Conservation (phyloP, 2,329 filamentous ascomycete species). For the Epichloe uncinata region DNA sequence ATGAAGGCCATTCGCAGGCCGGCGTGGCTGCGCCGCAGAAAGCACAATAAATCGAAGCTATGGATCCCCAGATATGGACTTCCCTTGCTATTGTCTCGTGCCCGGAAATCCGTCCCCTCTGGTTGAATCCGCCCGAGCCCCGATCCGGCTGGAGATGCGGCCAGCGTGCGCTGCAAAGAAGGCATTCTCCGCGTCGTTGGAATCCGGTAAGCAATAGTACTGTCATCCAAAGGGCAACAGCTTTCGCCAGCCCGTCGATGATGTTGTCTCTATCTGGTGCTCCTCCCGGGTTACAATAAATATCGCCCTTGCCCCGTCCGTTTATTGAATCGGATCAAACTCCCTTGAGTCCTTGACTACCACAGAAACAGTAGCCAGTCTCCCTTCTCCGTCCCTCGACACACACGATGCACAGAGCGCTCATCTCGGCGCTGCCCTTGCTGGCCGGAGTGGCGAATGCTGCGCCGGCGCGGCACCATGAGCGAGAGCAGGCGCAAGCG, state of each 20-base stretch:
- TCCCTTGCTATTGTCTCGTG: not conserved
- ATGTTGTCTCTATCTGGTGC: too few species aligned
- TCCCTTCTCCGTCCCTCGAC: not conserved
- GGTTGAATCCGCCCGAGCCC: too few species aligned
- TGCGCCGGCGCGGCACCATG: slow-evolving; percentile 4
- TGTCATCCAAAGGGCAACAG: too few species aligned
- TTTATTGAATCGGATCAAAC: not conserved
- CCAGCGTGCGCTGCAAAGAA: too few species aligned
- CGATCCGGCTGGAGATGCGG: too few species aligned
- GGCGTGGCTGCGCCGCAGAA: not conserved
- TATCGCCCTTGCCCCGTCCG: not conserved
- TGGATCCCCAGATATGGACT: not conserved
- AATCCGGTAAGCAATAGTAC: not conserved
- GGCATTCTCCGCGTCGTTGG: not conserved
- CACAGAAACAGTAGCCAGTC: not conserved
- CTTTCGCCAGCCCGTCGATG: too few species aligned
- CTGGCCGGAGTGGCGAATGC: slow-evolving; percentile 14
- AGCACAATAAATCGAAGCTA: not conserved
- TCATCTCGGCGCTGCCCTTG: slow-evolving; percentile 12
- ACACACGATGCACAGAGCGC: slow-evolving; percentile 11
- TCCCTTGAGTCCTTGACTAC: not conserved
- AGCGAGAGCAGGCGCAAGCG: not conserved
- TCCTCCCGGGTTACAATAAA: not conserved
- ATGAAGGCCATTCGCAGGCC: not conserved
- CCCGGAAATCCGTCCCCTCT: too few species aligned